Percentiles rank a stretch among this genome's conserved stretches.
phyloP scores from a whole-genome alignment of 495 filamentous ascomycete genomes.

The Pseudevernia furfuracea region DNA sequence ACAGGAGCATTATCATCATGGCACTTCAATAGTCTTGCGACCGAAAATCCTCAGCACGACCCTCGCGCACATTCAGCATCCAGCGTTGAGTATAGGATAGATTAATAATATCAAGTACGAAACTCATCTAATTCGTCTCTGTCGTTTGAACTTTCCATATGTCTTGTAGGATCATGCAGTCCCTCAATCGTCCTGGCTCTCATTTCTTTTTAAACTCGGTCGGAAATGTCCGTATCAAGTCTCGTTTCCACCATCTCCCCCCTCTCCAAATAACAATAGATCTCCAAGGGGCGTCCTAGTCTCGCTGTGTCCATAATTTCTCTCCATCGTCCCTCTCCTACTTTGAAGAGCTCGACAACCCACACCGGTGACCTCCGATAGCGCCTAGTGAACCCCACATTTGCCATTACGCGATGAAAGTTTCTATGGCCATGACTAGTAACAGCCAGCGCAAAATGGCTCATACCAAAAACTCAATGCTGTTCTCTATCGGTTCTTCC shows the following conservation, averaged over 20 bases:
- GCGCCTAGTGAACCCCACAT: conserved; percentile 2
- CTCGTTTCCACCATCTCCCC: no score
- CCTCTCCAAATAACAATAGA: no score
- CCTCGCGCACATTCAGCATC: conserved; percentile 1
- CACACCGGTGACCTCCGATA: conserved; percentile 7
- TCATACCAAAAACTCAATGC: background rate
- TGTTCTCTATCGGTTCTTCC: background rate
- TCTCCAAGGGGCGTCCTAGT: background rate
- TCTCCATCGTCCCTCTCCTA: background rate
- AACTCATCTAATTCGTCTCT: background rate
- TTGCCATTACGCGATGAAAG: conserved; percentile 10
- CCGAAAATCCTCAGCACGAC: background rate
- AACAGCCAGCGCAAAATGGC: conserved; percentile 5
- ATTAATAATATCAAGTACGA: background rate
- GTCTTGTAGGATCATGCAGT: background rate
- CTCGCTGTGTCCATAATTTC: background rate
- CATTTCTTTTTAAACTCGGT: no score
- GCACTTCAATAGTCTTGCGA: conserved; percentile 4
- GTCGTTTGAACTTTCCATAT: background rate
- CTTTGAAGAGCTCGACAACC: background rate
- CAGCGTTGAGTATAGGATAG: background rate
- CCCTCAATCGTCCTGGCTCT: background rate
- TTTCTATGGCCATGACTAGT: background rate
- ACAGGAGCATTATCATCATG: conserved; percentile 17
- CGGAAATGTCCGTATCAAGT: no score